These are phyloP conservation scores for Pichia sp. DNA, from an alignment of 1,139 yeast genomes.

Conservation along the genomic window DNA sequence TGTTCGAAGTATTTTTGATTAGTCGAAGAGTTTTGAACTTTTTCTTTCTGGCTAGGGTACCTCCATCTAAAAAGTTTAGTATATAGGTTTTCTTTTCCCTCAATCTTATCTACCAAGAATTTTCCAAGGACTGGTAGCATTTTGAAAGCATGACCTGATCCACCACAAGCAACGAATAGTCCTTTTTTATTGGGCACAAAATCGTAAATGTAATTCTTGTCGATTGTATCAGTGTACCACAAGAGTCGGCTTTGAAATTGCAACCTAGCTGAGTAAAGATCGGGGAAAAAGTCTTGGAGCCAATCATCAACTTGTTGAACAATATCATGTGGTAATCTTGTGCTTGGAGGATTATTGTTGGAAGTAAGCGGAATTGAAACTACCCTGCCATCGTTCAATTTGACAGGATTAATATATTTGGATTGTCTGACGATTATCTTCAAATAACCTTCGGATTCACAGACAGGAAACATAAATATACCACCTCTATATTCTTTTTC, in stretches of 20 bases:
- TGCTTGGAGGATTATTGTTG: conserved; percentile 21
- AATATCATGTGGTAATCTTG: conserved; percentile 16
- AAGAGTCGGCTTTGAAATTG: conserved; percentile 20
- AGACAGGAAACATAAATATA: conserved; percentile 21
- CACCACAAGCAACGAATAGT: conserved; percentile 42
- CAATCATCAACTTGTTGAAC: conserved; percentile 18
- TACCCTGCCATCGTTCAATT: conserved; percentile 18
- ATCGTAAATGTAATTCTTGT: conserved; percentile 33
- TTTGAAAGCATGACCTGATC: conserved; percentile 41
- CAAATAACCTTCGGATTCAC: conserved; percentile 19
- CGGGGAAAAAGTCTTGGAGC: conserved; percentile 15
- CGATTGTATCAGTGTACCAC: conserved; percentile 33
- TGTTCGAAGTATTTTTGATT: no score
- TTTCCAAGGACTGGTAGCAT: conserved; percentile 36
- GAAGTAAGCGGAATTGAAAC: conserved; percentile 25
- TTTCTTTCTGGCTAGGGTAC: no score
- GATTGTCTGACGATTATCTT: conserved; percentile 21
- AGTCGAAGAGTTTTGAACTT: no score
- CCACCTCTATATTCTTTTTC: conserved; percentile 29
- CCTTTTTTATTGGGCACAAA: conserved; percentile 37
- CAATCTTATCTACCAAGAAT: conserved; percentile 30
- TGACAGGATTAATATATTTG: conserved; percentile 19
- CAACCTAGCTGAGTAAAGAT: conserved; percentile 19
- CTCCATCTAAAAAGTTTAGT: conserved; percentile 31
- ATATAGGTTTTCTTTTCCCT: conserved; percentile 23